These are phyloP conservation scores for Themeda triandra DNA, from an alignment of 176 grass and related monocot species.

Conservation along the genomic window DNA sequence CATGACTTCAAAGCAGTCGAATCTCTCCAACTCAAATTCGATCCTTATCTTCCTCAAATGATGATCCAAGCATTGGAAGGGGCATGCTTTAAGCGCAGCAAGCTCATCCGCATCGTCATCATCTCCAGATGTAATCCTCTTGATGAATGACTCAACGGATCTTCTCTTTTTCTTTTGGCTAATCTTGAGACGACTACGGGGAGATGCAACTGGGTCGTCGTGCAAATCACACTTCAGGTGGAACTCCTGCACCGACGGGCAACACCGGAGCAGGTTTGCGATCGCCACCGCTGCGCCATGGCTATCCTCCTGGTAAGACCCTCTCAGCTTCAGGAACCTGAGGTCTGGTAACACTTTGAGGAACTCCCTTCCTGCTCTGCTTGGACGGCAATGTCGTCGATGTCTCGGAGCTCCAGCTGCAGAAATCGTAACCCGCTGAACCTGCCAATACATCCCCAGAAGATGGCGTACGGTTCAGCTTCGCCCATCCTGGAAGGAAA, in stretches of 20 bases:
- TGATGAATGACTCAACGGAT: not conserved
- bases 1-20: not conserved
- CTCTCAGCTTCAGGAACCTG: too few species aligned
- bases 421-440: not conserved
- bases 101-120: not conserved
- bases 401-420: not conserved
- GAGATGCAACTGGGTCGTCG: rapidly evolving
- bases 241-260: not conserved
- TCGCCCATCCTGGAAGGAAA: not conserved
- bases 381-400: not conserved
- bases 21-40: not conserved
- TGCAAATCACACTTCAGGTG: not conserved
- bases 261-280: not conserved
- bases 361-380: not conserved
- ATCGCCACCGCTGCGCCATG: not conserved
- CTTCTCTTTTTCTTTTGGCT: too few species aligned
- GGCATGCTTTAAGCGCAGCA: not conserved
- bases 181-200: too few species aligned
- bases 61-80: not conserved
- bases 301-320: not conserved
- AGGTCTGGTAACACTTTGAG: not conserved
- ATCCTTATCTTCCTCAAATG: not conserved
- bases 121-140: not conserved
- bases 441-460: not conserved
- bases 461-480: not conserved